Base-by-base conservation (phyloP, 2,329 filamentous ascomycete species). In the Xylariaceae sp. region DNA sequence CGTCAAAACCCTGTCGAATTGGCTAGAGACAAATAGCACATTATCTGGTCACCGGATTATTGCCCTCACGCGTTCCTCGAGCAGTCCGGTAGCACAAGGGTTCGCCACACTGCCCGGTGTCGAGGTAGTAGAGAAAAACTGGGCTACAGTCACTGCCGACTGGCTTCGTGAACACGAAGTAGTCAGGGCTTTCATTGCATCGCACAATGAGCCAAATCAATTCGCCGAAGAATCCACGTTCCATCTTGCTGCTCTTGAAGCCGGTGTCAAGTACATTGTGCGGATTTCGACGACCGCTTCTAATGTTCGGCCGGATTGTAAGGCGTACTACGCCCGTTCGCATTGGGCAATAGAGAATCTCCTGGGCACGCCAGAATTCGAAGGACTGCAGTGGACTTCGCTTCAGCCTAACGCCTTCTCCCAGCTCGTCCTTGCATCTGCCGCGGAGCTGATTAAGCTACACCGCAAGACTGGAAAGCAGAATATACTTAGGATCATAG, bases 101-200 rank as follows among this genome's bases (percentile, higher is more conserved):
- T 29, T 59, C 7, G 51, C 56, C 11, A 47, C 43, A 7, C 56
- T 59, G 2, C 56, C 56, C 23, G 52, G 56, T 3, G 52, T 59
- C 34, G 52, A 59, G 29, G 56, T 59, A 7, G n/a, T 51, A 36
- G 52, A 59, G 52, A 23, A 59, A 17, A 59, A 59, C 8, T 59
- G 56, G 56, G 7, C 46, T 11, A 34, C 37, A n/a, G n/a, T 59
- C 28, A 44, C 16, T n/a, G 6, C 52, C 14, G 52, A 55, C 2
- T 59, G 56, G 56, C 56, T 59, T 2, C 56, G 46, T 7, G 11
- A 46, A 17, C 24, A 56, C 19, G 41, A 56, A 11, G 52, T 59
- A 2, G 52, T 56, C 23, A 41, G 41, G 46, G 56, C 56, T 6
- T 59, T 59, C 23, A 19, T 59, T 12, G 56, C 56, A 43, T 33